phyloP scores from a whole-genome alignment of 352 stramenopile species.

The Hyaloperonospora arabidopsidis region DNA sequence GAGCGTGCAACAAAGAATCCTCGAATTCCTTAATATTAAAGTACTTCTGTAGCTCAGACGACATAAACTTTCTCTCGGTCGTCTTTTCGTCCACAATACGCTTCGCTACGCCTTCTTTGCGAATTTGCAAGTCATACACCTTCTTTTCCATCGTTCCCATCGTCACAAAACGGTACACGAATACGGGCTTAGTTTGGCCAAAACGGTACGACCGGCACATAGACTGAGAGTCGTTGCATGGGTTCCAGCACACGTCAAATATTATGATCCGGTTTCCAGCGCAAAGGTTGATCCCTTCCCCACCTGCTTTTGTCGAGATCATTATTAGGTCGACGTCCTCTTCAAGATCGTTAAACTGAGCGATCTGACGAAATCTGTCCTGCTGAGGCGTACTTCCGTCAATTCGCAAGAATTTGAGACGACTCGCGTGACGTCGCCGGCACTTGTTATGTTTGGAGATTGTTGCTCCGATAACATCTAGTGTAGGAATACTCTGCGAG shows the following conservation, averaged over 20 bases:
- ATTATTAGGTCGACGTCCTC: conserved; percentile 80
- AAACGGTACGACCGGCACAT: conserved; percentile 92
- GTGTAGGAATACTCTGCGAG: conserved; percentile 82
- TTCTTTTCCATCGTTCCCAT: conserved; percentile 91
- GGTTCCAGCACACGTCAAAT: conserved; percentile 90
- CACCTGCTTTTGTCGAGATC: conserved; percentile 83
- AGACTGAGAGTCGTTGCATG: conserved; percentile 86
- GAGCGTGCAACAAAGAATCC: conserved; percentile 42
- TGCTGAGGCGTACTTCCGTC: conserved; percentile 73
- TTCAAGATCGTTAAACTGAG: conserved; percentile 75
- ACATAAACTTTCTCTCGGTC: conserved; percentile 77
- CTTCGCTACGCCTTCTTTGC: conserved; percentile 84
- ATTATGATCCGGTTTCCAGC: conserved; percentile 87
- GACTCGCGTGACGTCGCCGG: conserved; percentile 38
- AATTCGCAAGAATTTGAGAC: conserved; percentile 67
- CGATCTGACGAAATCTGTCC: conserved; percentile 74
- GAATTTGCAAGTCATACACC: conserved; percentile 86
- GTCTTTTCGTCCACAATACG: conserved; percentile 85
- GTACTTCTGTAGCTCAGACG: conserved; percentile 74
- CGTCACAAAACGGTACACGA: conserved; percentile 89
- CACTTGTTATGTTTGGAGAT: conserved; percentile 55
- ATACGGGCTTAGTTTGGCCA: conserved; percentile 87
- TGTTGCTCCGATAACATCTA: conserved; percentile 73
- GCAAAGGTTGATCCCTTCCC: conserved; percentile 85
- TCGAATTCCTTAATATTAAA: conserved; percentile 82